Conservation (phyloP, 148 eudicot species). For the Linanthus parryae region DNA sequence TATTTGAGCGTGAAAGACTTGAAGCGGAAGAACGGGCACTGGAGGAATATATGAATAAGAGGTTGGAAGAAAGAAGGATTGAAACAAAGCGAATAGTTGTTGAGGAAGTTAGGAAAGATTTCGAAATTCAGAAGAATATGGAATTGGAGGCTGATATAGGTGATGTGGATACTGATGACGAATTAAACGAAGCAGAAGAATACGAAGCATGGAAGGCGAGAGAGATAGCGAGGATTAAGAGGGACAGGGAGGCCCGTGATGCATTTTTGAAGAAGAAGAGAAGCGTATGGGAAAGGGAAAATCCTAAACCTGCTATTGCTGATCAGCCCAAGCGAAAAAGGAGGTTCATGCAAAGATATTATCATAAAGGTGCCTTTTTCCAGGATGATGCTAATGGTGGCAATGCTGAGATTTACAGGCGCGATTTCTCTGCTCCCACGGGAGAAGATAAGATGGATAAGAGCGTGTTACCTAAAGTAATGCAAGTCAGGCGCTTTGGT, state of each 20-base stretch:
- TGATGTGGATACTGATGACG: constrained; percentile 81
- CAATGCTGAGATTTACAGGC: too few relatives aligned
- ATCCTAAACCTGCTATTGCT: constrained; percentile 35
- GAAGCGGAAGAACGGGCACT: too few relatives aligned
- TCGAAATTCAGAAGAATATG: constrained; percentile 9
- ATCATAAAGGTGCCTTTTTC: constrained; percentile 87
- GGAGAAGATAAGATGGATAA: too few relatives aligned
- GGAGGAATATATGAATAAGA: too few relatives aligned
- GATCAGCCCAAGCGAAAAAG: constrained; percentile 64
- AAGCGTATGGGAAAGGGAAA: constrained; percentile 87
- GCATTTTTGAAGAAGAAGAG: constrained; percentile 74
- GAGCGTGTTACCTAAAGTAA: too few relatives aligned
- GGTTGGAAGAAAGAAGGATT: too few relatives aligned
- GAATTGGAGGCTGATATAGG: constrained; percentile 42
- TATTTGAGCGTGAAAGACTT: too few relatives aligned
- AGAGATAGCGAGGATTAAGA: constrained; percentile 80
- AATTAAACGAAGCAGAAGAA: constrained; percentile 80
- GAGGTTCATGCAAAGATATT: constrained; percentile 93
- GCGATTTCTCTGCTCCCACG: too few relatives aligned
- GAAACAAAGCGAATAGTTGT: too few relatives aligned
- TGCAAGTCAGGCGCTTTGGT: too few relatives aligned
- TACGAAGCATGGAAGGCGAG: constrained; percentile 80
- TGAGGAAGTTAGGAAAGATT: too few relatives aligned
- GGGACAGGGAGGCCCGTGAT: constrained; percentile 81
- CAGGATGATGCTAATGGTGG: constrained; percentile 61